Conservation (phyloP, 2,329 filamentous ascomycete genomes). For the Claviceps africana region DNA sequence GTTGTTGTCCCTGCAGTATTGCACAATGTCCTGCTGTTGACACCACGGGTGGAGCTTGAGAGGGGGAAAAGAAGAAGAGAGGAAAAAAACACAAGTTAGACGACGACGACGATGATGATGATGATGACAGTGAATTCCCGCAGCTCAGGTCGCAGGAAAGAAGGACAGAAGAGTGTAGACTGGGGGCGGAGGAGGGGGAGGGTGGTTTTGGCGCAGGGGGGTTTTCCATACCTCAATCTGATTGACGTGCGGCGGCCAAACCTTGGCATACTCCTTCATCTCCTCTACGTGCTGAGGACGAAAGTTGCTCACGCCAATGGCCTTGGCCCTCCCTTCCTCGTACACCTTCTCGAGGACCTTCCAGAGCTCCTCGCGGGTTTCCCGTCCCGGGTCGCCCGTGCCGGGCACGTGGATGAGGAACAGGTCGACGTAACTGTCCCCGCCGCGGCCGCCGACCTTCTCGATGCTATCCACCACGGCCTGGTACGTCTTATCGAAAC, state of each 20-base stretch:
- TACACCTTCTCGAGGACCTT: constrained; percentile 48
- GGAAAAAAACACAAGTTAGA: not conserved
- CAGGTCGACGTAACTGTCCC: constrained; percentile 53
- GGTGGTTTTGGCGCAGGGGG: too few species aligned
- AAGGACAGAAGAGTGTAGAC: not conserved
- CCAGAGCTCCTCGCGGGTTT: constrained; percentile 49
- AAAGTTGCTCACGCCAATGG: constrained; percentile 63
- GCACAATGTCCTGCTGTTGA: constrained; percentile 32
- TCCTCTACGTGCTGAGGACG: constrained; percentile 54
- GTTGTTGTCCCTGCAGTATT: constrained; percentile 60
- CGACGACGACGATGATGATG: too few species aligned
- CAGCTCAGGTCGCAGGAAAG: not conserved
- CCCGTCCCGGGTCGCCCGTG: constrained; percentile 35
- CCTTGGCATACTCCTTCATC: constrained; percentile 48
- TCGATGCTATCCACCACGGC: constrained; percentile 46
- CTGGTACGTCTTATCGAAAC: constrained; percentile 44
- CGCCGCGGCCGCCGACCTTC: constrained; percentile 34
- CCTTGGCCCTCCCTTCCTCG: constrained; percentile 43
- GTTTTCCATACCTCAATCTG: constrained; percentile 52
- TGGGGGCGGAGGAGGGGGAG: too few species aligned
- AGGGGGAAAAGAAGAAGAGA: not conserved
- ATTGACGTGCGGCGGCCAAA: constrained; percentile 59
- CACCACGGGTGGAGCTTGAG: constrained; percentile 56
- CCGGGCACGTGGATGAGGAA: constrained; percentile 56
- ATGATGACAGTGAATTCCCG: too few species aligned